Evolutionary conservation across 1,284 basidiomycete genomes (phyloP).

Genomic region (Uromyces viciae-fabae): DNA sequence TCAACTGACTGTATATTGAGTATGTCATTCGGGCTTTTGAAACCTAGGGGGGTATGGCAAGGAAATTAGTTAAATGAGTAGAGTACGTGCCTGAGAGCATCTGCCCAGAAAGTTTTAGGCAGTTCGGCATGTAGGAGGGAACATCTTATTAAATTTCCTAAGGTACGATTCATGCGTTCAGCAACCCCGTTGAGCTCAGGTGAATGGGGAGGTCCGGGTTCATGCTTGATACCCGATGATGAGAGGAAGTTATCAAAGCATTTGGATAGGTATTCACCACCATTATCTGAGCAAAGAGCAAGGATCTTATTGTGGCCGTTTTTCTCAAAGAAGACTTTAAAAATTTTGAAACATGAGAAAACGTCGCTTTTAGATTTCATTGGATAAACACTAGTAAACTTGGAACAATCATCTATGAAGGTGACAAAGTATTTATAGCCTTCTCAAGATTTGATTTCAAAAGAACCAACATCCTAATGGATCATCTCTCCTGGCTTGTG

Average conservation of each 20-base stretch:
- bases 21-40: no score
- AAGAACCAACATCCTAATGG: conserved; percentile 3
- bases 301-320: conserved; percentile 51
- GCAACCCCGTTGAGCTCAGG: conserved; percentile 54
- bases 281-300: conserved; percentile 48
- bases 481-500: neutral
- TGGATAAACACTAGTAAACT: neutral
- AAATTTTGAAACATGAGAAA: conserved; percentile 51
- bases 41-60: neutral
- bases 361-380: conserved; percentile 25
- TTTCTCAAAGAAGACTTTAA: conserved; percentile 51
- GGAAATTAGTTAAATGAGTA: neutral
- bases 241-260: conserved; percentile 52
- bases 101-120: neutral
- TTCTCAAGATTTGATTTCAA: conserved; percentile 21
- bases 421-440: conserved; percentile 52
- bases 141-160: neutral
- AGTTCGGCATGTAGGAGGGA: neutral
- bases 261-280: conserved; percentile 48
- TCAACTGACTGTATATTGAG: neutral
- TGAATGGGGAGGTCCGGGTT: conserved; percentile 56
- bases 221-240: conserved; percentile 52
- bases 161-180: conserved; percentile 52
- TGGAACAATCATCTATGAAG: conserved; percentile 50
- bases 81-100: neutral